Evolutionary conservation across 2,329 filamentous ascomycete genomes (phyloP), one percentile per base, ranked within the genome.

Genomic region (Aspergillus sp.): DNA sequence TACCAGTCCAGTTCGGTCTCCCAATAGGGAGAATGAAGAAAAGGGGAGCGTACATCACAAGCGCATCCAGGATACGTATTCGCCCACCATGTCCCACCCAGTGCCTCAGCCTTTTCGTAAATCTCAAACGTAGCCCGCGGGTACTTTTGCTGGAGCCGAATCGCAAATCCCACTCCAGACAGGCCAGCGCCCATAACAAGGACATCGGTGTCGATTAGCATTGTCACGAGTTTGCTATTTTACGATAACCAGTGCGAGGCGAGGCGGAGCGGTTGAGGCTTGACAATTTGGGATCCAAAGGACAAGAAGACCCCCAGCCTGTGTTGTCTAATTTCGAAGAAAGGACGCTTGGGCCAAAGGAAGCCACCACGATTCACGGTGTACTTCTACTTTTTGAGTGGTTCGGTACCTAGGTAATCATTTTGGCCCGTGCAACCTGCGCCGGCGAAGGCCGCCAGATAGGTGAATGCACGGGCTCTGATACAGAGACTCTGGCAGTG

Each of bases 101-200:
- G 56, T 59, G 77, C 70, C 5, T 71, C 62, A 5, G 70, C 69
- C 61, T 79, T 79, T 64, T 80, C 78, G 50, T 79, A 63, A n/a
- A 80, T 71, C 54, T 78, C 73, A 59, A 77, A 80, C 45, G 71
- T 73, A 1, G 63, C 63, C 11, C 73, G 66, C 3, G 73, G 70
- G 54, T 73, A 75, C 47, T 75, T 66, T 33, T 78, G 70, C 39
- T 76, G 69, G 7, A 80, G 72, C 57, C 79, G 77, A 19, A 80
- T 71, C 12, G 78, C 79, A 52, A 80, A 70, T n/a, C 75, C 77
- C 15, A 80, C 61, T 33, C 79, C 79, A 33, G 74, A 77, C 69
- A 77, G 75, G 59, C 79, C 79, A n/a, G 77, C 79, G n/a, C 79
- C 80, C 40, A 81, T 79, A 45, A 82, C 79, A 27, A 81, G 71